Evolutionary conservation across 2,329 filamentous ascomycete species (phyloP).

Genomic region (Apiospora kogelbergensis): DNA sequence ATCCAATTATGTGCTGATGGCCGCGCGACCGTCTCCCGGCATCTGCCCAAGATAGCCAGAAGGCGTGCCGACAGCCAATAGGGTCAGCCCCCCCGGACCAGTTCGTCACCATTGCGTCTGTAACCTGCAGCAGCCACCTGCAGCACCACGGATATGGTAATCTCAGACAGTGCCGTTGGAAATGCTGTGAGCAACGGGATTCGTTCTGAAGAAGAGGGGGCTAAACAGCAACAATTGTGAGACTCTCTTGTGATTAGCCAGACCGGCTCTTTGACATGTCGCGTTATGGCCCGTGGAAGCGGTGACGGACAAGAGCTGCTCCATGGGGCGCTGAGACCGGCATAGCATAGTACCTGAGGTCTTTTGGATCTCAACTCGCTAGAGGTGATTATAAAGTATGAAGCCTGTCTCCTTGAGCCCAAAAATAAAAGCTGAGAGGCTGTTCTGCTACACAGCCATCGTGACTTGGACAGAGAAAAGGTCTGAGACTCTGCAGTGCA

Average conservation of each 20-base stretch:
- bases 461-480: background rate
- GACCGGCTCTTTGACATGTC: slow-evolving; percentile 3
- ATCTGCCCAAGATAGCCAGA: background rate
- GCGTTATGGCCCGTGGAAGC: background rate
- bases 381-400: background rate
- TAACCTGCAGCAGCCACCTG: background rate
- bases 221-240: background rate
- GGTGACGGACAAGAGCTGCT: background rate
- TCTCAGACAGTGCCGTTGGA: background rate
- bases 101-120: slow-evolving; percentile 1
- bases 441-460: background rate
- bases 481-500: slow-evolving; percentile 4
- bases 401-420: background rate
- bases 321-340: background rate
- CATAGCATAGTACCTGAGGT: background rate
- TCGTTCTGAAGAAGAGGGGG: background rate
- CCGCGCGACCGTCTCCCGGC: background rate
- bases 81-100: background rate
- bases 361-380: background rate
- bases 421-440: background rate
- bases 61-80: background rate
- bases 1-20: background rate
- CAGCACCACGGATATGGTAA: slow-evolving; percentile 8
- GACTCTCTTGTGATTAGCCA: slow-evolving; percentile 6
- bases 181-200: slow-evolving; percentile 12